phyloP scores from a whole-genome alignment of 257 asterid species.

The Primulina eburnea region DNA sequence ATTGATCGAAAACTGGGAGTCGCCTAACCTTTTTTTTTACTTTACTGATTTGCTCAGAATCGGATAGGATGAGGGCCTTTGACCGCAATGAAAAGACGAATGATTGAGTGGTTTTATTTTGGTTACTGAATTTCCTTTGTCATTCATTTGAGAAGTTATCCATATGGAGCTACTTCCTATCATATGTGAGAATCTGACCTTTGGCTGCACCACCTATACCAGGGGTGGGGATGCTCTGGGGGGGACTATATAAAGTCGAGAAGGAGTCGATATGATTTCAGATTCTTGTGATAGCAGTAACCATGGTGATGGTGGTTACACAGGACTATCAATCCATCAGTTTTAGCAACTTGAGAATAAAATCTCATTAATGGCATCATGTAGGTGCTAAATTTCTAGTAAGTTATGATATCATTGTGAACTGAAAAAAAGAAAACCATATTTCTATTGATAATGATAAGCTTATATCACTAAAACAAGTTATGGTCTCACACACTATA shows the following conservation, averaged over 20 bases:
- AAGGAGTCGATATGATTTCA: no score
- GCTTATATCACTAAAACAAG: neutral
- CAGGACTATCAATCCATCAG: neutral
- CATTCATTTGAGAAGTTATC: neutral
- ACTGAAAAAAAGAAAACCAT: neutral
- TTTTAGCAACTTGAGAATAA: neutral
- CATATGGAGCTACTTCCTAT: neutral
- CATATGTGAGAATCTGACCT: neutral
- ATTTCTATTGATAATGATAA: neutral
- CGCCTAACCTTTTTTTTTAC: neutral
- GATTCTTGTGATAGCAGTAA: neutral
- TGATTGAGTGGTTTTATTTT: neutral
- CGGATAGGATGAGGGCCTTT: neutral
- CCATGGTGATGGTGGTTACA: no score
- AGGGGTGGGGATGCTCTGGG: no score
- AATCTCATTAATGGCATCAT: neutral
- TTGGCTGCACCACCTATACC: no score
- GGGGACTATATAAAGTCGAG: no score
- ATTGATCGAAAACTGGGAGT: neutral
- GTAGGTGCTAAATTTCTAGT: neutral
- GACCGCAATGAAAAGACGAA: neutral
- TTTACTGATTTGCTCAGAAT: neutral
- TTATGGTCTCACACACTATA: neutral
- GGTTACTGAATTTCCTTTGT: neutral
- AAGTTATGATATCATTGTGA: neutral